A percentile compares a stretch with the other conserved stretches of the same genome.
Evolutionary conservation across 2,329 filamentous ascomycete genomes (phyloP).

Genomic region (Penicillium capsulatum): DNA sequence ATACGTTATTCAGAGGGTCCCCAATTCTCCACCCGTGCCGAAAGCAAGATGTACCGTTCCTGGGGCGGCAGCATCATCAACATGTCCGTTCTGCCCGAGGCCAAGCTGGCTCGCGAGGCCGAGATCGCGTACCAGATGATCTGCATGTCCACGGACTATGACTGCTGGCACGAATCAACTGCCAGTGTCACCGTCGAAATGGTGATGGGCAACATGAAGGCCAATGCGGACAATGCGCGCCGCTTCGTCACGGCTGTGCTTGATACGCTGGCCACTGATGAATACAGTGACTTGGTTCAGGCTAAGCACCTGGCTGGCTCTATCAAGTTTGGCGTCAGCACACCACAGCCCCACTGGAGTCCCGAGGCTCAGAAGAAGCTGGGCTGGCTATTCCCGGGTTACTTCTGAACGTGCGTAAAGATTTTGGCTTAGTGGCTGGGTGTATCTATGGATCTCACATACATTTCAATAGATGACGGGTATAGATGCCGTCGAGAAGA

Average conservation of each 20-base stretch:
- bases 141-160: constrained; percentile 98
- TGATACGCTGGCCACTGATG: constrained; percentile 74
- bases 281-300: constrained; percentile 68
- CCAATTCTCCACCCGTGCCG: constrained; percentile 92
- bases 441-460: too few relatives aligned
- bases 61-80: constrained; percentile 97
- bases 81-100: constrained; percentile 93
- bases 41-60: constrained; percentile 88
- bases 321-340: constrained; percentile 78
- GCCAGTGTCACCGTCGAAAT: constrained; percentile 88
- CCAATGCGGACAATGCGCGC: constrained; percentile 83
- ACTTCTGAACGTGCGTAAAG: constrained; percentile 49
- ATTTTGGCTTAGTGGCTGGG: too few relatives aligned
- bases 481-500: too few relatives aligned
- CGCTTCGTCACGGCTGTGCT: constrained; percentile 80
- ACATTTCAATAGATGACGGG: too few relatives aligned
- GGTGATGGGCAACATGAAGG: constrained; percentile 95
- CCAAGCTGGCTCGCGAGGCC: constrained; percentile 92
- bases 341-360: constrained; percentile 68
- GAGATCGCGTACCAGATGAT: constrained; percentile 98
- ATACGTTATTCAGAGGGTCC: constrained; percentile 67
- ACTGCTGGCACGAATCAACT: constrained; percentile 85
- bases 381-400: constrained; percentile 82
- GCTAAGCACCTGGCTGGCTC: constrained; percentile 78
- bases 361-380: constrained; percentile 73